phyloP scores from a whole-genome alignment of 306 rosid species.

The Pachyrhizus erosus region DNA sequence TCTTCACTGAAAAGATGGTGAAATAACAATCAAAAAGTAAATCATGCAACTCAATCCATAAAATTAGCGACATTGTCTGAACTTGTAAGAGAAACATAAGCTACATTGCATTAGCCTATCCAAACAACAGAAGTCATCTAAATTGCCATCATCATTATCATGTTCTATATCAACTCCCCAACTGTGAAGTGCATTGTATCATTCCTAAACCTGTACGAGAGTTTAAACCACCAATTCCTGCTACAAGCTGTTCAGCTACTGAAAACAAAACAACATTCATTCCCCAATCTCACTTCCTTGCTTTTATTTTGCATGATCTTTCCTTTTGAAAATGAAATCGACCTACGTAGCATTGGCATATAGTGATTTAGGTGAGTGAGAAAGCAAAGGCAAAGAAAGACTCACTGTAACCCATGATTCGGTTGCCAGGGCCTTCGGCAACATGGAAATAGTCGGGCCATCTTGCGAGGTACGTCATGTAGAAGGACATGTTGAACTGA shows the following conservation, averaged over 20 bases:
- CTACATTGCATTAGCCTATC: not conserved
- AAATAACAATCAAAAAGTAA: slow-evolving; percentile 26
- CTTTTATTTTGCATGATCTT: not conserved
- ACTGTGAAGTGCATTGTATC: not conserved
- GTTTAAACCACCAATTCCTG: slow-evolving; percentile 5
- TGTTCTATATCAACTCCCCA: not conserved
- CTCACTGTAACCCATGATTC: slow-evolving; percentile 97
- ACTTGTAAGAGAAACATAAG: not conserved
- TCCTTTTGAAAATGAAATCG: slow-evolving; percentile 1
- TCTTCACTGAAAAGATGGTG: not conserved
- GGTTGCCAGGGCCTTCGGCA: slow-evolving; percentile 83
- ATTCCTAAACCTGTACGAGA: slow-evolving; percentile 23
- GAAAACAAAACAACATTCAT: not conserved
- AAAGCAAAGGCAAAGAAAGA: not conserved
- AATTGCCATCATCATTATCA: not conserved
- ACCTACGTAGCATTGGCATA: not conserved
- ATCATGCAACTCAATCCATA: not conserved
- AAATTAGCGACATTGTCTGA: not conserved
- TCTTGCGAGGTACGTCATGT: slow-evolving; percentile 96
- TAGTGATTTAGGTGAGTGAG: not conserved
- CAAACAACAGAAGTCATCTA: slow-evolving; percentile 1
- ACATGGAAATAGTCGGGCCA: slow-evolving; percentile 99
- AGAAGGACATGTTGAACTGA: slow-evolving; percentile 97
- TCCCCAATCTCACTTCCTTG: not conserved
- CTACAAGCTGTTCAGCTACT: not conserved